Conservation (phyloP, 192 early-diverging fungal species). For the Coemansia sp. region DNA sequence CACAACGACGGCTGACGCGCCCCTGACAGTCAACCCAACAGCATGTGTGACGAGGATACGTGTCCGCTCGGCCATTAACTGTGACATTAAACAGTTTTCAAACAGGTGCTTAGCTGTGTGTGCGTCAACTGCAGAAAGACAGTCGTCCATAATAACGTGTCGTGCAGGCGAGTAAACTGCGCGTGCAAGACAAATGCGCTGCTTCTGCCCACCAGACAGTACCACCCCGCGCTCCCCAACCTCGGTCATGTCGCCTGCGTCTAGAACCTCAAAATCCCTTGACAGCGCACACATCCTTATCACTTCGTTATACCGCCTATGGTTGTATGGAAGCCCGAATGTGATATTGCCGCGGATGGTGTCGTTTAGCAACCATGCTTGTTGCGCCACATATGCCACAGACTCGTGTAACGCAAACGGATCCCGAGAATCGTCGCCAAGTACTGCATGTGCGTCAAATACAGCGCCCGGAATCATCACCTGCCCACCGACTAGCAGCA, state of each 20-base stretch:
- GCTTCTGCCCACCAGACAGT: slow-evolving; percentile 85
- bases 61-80: slow-evolving; percentile 72
- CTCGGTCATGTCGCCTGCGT: slow-evolving; percentile 88
- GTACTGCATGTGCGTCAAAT: slow-evolving; percentile 68
- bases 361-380: slow-evolving; percentile 71
- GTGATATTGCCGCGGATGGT: slow-evolving; percentile 83
- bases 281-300: slow-evolving; percentile 82
- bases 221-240: slow-evolving; percentile 89
- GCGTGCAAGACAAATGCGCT: slow-evolving; percentile 80
- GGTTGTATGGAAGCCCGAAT: slow-evolving; percentile 76
- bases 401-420: slow-evolving; percentile 30
- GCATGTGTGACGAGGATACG: slow-evolving; percentile 92
- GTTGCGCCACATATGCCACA: slow-evolving; percentile 87
- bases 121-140: slow-evolving; percentile 93
- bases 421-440: slow-evolving; percentile 13
- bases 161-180: slow-evolving; percentile 74
- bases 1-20: slow-evolving; percentile 59
- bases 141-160: slow-evolving; percentile 84
- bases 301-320: slow-evolving; percentile 73
- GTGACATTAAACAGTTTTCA: slow-evolving; percentile 68
- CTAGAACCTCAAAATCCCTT: slow-evolving; percentile 79
- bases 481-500: slow-evolving; percentile 46
- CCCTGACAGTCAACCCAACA: slow-evolving; percentile 66
- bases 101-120: slow-evolving; percentile 89
- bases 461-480: slow-evolving; percentile 38